These are phyloP conservation scores for Lecanicillium sp. DNA, from an alignment of 2,329 filamentous ascomycete genomes.

Conservation along the genomic window DNA sequence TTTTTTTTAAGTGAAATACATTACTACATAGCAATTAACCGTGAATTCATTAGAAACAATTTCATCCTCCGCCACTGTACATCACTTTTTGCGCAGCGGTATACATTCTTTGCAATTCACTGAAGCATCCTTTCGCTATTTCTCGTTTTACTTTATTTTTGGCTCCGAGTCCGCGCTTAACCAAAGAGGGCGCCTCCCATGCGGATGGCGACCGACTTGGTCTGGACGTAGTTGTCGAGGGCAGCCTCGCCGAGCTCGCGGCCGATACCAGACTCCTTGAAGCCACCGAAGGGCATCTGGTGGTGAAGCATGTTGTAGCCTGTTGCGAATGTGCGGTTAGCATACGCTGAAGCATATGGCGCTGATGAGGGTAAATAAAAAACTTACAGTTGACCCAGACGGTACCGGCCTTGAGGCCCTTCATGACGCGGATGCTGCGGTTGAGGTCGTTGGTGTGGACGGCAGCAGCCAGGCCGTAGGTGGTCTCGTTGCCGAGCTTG, in stretches of 20 bases:
- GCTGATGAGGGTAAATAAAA: not conserved
- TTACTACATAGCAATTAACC: too few species aligned
- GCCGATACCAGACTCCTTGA: conserved; percentile 72
- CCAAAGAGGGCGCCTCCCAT: conserved; percentile 34
- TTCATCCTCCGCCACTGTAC: too few species aligned
- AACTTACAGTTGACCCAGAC: conserved; percentile 40
- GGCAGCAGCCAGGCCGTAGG: conserved; percentile 71
- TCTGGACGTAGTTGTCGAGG: conserved; percentile 59
- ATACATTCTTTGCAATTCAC: too few species aligned
- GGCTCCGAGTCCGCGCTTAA: not conserved
- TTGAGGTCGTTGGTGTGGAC: conserved; percentile 73
- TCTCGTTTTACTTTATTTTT: not conserved
- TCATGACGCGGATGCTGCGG: conserved; percentile 69
- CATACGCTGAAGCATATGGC: not conserved
- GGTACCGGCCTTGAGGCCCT: conserved; percentile 60
- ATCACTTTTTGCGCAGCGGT: too few species aligned
- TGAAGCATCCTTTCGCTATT: too few species aligned
- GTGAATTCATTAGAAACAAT: too few species aligned
- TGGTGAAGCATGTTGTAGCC: conserved; percentile 64
- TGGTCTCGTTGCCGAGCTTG: conserved; percentile 61
- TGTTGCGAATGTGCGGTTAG: conserved; percentile 19
- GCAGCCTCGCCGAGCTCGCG: conserved; percentile 66
- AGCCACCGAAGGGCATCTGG: conserved; percentile 63
- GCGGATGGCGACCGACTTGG: conserved; percentile 57
- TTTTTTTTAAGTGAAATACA: too few species aligned